Evolutionary conservation across 2,329 filamentous ascomycete genomes (phyloP).

Genomic region (Sporothrix brunneoviolacea): DNA sequence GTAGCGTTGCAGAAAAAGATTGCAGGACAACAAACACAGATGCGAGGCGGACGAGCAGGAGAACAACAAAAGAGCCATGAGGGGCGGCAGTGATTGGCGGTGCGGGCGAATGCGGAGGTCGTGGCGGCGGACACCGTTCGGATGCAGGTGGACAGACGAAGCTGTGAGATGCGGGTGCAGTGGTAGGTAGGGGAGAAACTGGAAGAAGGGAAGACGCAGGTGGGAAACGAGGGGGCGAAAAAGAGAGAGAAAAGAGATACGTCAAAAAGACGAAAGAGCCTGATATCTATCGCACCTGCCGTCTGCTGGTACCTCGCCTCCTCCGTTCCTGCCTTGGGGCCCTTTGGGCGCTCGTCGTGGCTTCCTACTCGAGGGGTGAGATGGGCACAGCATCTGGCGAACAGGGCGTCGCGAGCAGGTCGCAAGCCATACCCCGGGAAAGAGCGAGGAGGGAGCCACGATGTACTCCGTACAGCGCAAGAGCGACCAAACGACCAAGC

Average conservation of each 20-base stretch:
- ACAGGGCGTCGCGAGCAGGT: too few species aligned
- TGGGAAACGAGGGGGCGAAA: neutral
- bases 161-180: conserved; percentile 3
- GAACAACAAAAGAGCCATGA: neutral
- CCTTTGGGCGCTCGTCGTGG: neutral
- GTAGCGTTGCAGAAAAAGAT: conserved; percentile 9
- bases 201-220: neutral
- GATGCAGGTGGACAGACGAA: conserved; percentile 10
- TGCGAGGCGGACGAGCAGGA: neutral
- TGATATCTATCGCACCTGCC: conserved; percentile 7
- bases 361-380: too few species aligned
- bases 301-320: neutral
- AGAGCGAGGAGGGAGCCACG: neutral
- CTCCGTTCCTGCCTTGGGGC: neutral
- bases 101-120: neutral
- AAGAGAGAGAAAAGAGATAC: neutral
- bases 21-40: conserved; percentile 10
- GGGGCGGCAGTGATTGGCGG: conserved; percentile 6
- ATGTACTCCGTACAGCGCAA: too few species aligned
- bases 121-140: neutral
- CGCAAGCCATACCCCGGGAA: neutral
- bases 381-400: too few species aligned
- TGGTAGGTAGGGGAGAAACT: neutral
- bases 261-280: conserved; percentile 2
- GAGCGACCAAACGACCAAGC: too few species aligned